Evolutionary conservation across 352 stramenopile species (phyloP), one percentile per base, ranked within the genome.

Genomic region (Phytophthora pseudosyringae): DNA sequence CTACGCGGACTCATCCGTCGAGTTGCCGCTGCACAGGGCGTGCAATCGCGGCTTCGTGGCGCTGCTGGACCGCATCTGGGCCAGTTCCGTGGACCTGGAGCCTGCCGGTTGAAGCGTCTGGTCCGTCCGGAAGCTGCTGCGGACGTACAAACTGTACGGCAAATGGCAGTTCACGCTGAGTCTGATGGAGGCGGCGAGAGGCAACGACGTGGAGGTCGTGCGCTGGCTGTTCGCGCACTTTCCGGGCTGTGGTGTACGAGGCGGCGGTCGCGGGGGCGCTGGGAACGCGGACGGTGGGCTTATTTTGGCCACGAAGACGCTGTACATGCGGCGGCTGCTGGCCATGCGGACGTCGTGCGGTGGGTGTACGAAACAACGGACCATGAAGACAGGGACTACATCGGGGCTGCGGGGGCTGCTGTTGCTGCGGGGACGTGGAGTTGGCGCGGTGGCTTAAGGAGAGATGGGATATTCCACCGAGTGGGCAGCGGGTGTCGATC

Each of bases 191-290:
- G 46, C 47, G 15, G 15, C 44, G 5, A 28, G 39, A 6, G 12
- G 31, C 10, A 45, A 65, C 13, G 38, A 13, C n/a, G 28, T 65
- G 57, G 46, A 38, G 16, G 25, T 59, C 0, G 29, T 58, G 1
- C 46, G 13, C 10, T 65, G 57, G 57, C 10, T 65, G 18, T 65
- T 65, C 13, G 57, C 50, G 4, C 45, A 16, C 2, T 64, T 48
- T 32, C 55, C 53, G 16, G 40, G 36, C 33, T 61, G 54, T 62
- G 21, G 41, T 62, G 18, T 52, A 62, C 29, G 31, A 13, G 4
- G 43, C 54, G 5, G 32, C 54, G 5, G 4, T 13, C 13, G 31
- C 31, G 11, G 54, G 54, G 3, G 31, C 21, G 33, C n/a, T 54
- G 35, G 49, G 35, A 45, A 25, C 32, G 26, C 36, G 51, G 51